Base-by-base conservation (phyloP, 2,329 filamentous ascomycete species). In the Zasmidium cellare region DNA sequence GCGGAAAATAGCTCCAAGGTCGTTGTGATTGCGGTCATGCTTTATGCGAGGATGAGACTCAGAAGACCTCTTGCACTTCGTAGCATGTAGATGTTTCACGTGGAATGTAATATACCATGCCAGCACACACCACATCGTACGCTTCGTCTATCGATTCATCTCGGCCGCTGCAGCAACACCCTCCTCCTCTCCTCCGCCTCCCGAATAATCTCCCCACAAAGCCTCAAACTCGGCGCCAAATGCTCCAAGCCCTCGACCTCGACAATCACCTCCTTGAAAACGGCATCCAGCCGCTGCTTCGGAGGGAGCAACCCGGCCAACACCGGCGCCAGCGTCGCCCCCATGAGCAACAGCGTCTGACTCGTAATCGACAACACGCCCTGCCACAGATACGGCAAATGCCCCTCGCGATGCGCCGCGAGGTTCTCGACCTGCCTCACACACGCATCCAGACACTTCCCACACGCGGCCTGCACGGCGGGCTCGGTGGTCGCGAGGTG, bases 321-420 rank as follows among this genome's bases (percentile, higher is more conserved):
- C 3, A 87, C 87, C 1, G 87, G 86, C 9, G 87, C 92, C 85
- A 93, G 90, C 16, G 88, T 91, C 16, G 90, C 89, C 6, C 89
- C 90, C 90, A 94, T 93, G 31, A 94, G 84, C 46, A 94, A 79
- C 16, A 94, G 79, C 1, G 88, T 89, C 73, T 94, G 90, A 5
- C 89, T 91, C 20, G 92, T 88, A 69, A 94, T 90, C 20, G 88
- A 92, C 38, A 94, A 80, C 9, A 90, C 89, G 18, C 90, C 90
- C 77, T 93, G 90, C 87, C 89, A 94, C 19, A 93, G 82, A 74
- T 93, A 94, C 12, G 90, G 90, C 77, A 94, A 87, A 71, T 93
- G 90, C 51, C 90, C 90, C 60, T 88, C 88, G 69, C 92, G 90
- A 75, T 93, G 89, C 65, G 88, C 88, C 55, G 83, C 82, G 63